Base-by-base conservation (phyloP, 2,329 filamentous ascomycete genomes). In the Rhynchosporium secalis region DNA sequence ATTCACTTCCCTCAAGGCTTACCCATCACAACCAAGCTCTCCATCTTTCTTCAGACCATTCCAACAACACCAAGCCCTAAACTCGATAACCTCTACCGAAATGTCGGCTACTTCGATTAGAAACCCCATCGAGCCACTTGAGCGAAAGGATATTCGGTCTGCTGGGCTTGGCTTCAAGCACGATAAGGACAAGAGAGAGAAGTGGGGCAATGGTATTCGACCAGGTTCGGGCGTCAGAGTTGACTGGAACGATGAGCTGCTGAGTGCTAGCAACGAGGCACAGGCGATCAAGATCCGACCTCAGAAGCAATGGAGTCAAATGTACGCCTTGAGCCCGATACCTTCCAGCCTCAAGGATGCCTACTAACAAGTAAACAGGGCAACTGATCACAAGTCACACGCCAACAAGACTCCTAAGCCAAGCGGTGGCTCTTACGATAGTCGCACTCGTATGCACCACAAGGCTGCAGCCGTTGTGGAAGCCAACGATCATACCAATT, bases 111-210 rank as follows among this genome's bases (percentile, higher is more conserved):
- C 58, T 52, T 64, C 58, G 31, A 28, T 40, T 33, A 46, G 33
- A 61, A 62, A 31, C 51, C 59, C 66, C n/a, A 46, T 56, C 9
- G 67, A 69, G 56, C 63, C 70, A 4, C 8, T 71, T 33, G 65
- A 69, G 47, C 64, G 63, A 55, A 65, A 68, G 41, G 72, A 74
- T 62, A 69, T 74, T 60, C 72, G 73, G n/a, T 72, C 72, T 10
- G 64, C 63, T 4, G 62, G 67, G 28, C 61, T 67, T 15, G 49
- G 59, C 26, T 73, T 65, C 66, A 74, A 74, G 65, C 71, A 72
- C 47, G 70, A 72, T 49, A 73, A 70, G 48, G 70, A 74, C 54
- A 66, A 71, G 36, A 58, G 49, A 56, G 49, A 65, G 60, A 74
- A 74, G 62, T 74, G 72, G 72, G 58, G 51, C 47, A 58, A 65